Percentiles rank a stretch among this genome's conserved stretches.
Conservation (phyloP, 345 rosid genomes). For the Populus tremula region DNA sequence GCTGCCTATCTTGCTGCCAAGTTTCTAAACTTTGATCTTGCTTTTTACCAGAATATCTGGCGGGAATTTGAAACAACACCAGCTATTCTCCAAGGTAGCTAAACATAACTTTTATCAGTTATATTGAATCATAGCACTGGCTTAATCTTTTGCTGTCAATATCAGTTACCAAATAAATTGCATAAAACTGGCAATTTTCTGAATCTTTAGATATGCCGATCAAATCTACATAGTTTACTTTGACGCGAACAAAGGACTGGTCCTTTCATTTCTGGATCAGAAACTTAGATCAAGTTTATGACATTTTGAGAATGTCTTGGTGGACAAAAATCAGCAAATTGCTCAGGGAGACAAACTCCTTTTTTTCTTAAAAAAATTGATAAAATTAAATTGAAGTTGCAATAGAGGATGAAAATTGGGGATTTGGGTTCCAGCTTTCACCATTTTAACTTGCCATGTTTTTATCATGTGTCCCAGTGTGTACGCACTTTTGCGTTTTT, state of each 20-base stretch:
- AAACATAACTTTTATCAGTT: not conserved
- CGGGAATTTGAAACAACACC: slow-evolving; percentile 67
- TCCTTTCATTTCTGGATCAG: not conserved
- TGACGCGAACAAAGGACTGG: not conserved
- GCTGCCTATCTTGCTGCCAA: slow-evolving; percentile 74
- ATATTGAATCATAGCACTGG: not conserved
- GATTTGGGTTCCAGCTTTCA: not conserved
- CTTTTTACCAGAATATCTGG: slow-evolving; percentile 56
- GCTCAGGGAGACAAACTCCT: not conserved
- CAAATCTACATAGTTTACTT: not conserved
- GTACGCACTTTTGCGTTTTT: not conserved
- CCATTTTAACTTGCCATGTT: not conserved
- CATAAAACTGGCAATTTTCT: not conserved
- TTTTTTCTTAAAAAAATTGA: not conserved
- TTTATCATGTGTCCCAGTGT: not conserved
- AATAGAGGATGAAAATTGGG: not conserved
- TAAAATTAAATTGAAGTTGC: not conserved
- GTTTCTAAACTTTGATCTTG: slow-evolving; percentile 54
- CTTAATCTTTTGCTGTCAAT: not conserved
- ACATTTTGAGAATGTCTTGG: not conserved
- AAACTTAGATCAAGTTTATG: not conserved
- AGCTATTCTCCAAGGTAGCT: slow-evolving; percentile 59
- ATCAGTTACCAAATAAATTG: not conserved
- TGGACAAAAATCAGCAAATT: not conserved
- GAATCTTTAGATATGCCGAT: not conserved